These are phyloP conservation scores for Pluteus cervinus DNA, from an alignment of 768 basidiomycete genomes.

Conservation along the genomic window DNA sequence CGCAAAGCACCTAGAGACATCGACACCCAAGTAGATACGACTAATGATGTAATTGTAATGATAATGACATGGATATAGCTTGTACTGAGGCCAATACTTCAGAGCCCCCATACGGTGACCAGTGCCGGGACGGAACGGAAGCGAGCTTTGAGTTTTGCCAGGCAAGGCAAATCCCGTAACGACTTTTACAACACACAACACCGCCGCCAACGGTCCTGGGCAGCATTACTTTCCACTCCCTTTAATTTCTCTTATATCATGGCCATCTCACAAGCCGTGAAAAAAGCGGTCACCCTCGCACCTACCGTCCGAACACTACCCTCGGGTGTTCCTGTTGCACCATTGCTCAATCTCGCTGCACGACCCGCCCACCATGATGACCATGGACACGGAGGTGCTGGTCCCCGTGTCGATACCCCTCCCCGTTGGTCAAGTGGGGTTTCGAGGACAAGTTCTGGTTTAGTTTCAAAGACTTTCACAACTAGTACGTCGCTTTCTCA, in stretches of 20 bases:
- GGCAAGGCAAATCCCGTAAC: constrained; percentile 26
- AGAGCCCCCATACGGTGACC: too few species aligned
- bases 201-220: constrained; percentile 15
- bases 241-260: too few species aligned
- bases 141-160: constrained; percentile 18
- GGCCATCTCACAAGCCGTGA: constrained; percentile 67
- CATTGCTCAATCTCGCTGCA: constrained; percentile 67
- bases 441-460: constrained; percentile 41
- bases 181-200: constrained; percentile 17
- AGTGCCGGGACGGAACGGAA: constrained; percentile 41
- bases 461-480: constrained; percentile 59
- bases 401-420: constrained; percentile 55
- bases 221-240: constrained; percentile 19
- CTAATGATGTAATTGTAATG: neutral
- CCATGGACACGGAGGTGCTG: constrained; percentile 49
- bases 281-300: constrained; percentile 77
- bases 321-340: constrained; percentile 73
- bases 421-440: constrained; percentile 61
- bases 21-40: constrained; percentile 2
- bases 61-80: neutral
- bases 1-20: constrained; percentile 38
- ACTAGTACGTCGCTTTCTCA: constrained; percentile 51
- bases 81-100: constrained; percentile 1
- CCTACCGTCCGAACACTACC: constrained; percentile 78
- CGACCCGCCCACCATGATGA: constrained; percentile 55